Evolutionary conservation across 768 basidiomycete species (phyloP), one percentile per base, ranked within the genome.

Genomic region (Lactarius indigo): DNA sequence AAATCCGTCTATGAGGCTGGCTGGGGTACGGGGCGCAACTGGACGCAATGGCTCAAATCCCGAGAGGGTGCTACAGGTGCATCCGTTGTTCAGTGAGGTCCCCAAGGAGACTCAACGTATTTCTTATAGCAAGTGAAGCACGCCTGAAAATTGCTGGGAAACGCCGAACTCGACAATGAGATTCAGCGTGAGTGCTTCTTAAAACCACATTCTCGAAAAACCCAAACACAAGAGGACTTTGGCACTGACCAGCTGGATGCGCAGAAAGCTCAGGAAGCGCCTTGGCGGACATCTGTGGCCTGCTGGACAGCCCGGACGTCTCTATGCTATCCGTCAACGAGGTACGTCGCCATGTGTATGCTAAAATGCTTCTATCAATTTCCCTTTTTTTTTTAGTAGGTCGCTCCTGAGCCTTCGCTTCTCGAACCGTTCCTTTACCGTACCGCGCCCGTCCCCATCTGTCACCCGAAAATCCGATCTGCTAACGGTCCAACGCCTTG

Each of bases 291-390:
- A 77, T 84, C 17, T 79, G 78, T 54, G 75, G 73, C 30, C 85
- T 81, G 33, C 77, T 92, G 7, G 85, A 87, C 64, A 77, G 79
- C 30, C 76, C 89, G 33, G 87, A 91, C 57, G 72, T 72, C 3
- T 79, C 82, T 64, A 77, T 88, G 68, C 77, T 78, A 47, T 81
- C 81, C 3, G 78, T 86, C 1, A 82, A 86, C 57, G 78, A 84
- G 75, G 90, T 90, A 20, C 28, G 76, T 68, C 17, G 1, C 23
- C 59, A 47, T 39, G 10, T 10, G 37, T 57, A 13, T 17, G n/a
- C 37, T 9, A 35, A 37, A 41, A 47, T 13, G 26, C 33, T 2
- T 7, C 13, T 57, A 18, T 54, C 20, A 31, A 59, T 39, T 39
- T 39, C 15, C 4, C 37, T 63, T 47, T 23, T 10, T 10, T 9